A percentile compares a stretch with the other conserved stretches of the same genome.
phyloP scores from a whole-genome alignment of 73 alveolate species.

The Blepharisma japonicum region DNA sequence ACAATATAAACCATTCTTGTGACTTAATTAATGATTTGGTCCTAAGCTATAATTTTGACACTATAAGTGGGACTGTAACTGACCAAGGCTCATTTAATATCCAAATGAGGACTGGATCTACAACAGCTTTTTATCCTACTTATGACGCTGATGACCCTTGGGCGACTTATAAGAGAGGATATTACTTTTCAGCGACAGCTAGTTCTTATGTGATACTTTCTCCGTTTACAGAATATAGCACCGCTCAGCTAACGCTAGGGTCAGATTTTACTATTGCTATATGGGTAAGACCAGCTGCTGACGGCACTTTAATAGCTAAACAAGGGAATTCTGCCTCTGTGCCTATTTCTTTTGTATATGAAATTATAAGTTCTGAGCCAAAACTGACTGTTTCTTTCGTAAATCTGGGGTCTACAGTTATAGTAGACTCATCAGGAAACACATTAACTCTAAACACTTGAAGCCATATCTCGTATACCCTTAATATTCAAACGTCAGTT shows the following conservation, averaged over 20 bases:
- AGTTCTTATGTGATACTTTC: neutral
- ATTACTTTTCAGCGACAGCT: neutral
- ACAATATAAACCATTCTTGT: neutral
- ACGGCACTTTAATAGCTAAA: neutral
- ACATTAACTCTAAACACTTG: constrained; percentile 8
- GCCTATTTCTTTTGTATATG: neutral
- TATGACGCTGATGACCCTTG: constrained; percentile 19
- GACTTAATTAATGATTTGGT: neutral
- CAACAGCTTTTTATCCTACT: constrained; percentile 5
- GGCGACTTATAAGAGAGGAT: constrained; percentile 16
- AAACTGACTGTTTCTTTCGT: neutral
- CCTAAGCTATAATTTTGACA: neutral
- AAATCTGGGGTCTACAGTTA: neutral
- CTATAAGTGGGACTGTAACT: neutral
- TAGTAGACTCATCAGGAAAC: neutral
- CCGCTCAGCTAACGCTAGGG: neutral
- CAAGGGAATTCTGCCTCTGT: constrained; percentile 16
- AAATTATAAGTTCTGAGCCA: neutral
- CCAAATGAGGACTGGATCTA: neutral
- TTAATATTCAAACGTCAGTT: neutral
- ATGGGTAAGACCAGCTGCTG: neutral
- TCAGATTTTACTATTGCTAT: constrained; percentile 1
- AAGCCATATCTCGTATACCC: neutral
- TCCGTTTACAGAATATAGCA: neutral
- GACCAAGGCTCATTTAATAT: neutral